These are phyloP conservation scores for Solanum infundibuliforme DNA, from an alignment of 257 asterid species.

Conservation along the genomic window DNA sequence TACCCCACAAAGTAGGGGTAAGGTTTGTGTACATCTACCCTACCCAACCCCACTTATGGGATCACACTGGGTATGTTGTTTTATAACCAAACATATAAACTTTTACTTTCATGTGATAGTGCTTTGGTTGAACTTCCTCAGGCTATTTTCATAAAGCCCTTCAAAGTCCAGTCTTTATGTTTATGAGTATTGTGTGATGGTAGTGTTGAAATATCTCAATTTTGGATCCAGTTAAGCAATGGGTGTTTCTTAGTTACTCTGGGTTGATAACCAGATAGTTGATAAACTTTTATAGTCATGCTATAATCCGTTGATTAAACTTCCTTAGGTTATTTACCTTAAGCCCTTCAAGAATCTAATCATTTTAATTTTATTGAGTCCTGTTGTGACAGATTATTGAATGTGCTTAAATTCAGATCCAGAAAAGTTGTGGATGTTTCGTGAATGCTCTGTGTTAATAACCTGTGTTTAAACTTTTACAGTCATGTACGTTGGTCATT, in stretches of 20 bases:
- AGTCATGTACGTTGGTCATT: background rate
- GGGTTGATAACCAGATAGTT: background rate
- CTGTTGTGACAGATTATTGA: background rate
- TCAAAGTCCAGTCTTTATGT: background rate
- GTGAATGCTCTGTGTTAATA: background rate
- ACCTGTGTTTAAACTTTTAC: background rate
- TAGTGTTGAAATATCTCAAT: background rate
- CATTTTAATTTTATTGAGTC: background rate
- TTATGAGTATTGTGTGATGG: background rate
- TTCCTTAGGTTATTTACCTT: background rate
- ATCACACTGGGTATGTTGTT: background rate
- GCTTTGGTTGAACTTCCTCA: background rate
- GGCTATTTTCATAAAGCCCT: background rate
- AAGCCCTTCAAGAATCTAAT: background rate
- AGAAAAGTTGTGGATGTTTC: background rate
- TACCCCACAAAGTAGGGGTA: background rate
- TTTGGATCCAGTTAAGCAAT: background rate
- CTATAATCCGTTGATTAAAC: background rate
- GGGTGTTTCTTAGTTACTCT: background rate
- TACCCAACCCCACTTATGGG: background rate
- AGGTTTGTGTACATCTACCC: background rate
- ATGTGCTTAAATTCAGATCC: background rate
- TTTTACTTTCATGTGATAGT: background rate
- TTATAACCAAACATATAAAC: background rate
- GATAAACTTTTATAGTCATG: background rate